Evolutionary conservation across 257 asterid genomes (phyloP), one percentile per base, ranked within the genome.

Genomic region (Scutellaria galericulata): DNA sequence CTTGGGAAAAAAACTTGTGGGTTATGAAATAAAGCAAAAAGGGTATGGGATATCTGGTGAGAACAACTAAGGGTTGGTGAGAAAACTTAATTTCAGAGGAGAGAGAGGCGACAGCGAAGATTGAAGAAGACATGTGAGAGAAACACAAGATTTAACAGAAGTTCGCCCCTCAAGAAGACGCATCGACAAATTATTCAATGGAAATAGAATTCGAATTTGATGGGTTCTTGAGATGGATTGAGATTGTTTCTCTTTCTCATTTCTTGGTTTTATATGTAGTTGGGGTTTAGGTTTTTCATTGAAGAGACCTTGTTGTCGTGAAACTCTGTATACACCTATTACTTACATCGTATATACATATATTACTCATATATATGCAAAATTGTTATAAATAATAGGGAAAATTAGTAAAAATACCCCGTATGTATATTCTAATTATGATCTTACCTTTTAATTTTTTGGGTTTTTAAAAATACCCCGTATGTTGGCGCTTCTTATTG

Each of bases 121-220:
- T 77, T 75, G 86, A 48, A 83, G 82, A 83, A 86, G 88, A 86
- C 95, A 90, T 90, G 92, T 83, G 83, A 75, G 66, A 72, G 79
- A 79, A 82, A 86, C 79, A 76, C 75, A 75, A 69, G 77, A 83
- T 71, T 68, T 59, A 75, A 41, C 48, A 77, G 56, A 35, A 74
- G 55, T 68, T 70, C 15, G 76, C 45, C 69, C 73, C 73, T 35
- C 7, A 54, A 84, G 79, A 45, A 69, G 82, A 80, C 77, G 86
- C 87, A 89, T 85, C 85, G 73, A 83, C 86, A 68, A 71, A 71
- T 75, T 63, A 68, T 13, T 56, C 64, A 64, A 35, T 47, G 9
- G 62, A 14, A 56, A 45, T 71, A 37, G 60, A 45, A 13, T 63
- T 74, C 3, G 54, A 37, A 18, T 35, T 50, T 18, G 64, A 44